These are phyloP conservation scores for Mortierella claussenii DNA, from an alignment of 192 early-diverging fungal genomes.

Conservation along the genomic window DNA sequence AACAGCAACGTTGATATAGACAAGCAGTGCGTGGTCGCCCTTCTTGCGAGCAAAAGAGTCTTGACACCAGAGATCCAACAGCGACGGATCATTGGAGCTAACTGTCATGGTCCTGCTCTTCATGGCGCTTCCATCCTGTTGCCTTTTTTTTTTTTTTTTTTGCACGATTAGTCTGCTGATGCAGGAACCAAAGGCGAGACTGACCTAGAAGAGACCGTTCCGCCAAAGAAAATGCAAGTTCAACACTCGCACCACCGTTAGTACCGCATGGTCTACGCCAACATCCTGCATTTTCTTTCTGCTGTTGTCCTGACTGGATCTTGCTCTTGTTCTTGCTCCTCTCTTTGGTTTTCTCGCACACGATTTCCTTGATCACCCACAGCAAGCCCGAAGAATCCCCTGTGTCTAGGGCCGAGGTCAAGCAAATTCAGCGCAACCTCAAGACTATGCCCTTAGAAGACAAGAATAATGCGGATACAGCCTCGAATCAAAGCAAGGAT, in stretches of 20 bases:
- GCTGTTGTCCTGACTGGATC: neutral
- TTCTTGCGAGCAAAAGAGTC: too few relatives aligned
- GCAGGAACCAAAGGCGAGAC: slow-evolving; percentile 11
- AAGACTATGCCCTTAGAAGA: slow-evolving; percentile 54
- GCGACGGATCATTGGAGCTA: too few relatives aligned
- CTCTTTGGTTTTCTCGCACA: too few relatives aligned
- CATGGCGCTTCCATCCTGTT: too few relatives aligned
- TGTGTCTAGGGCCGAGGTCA: slow-evolving; percentile 48
- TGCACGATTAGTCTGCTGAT: too few relatives aligned
- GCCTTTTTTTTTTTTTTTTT: too few relatives aligned
- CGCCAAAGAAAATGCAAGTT: slow-evolving; percentile 51
- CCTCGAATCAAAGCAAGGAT: slow-evolving; percentile 15
- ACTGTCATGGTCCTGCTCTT: too few relatives aligned
- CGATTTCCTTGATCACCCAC: neutral
- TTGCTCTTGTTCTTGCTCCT: neutral
- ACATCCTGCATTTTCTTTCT: neutral
- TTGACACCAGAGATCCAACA: too few relatives aligned
- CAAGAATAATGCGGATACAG: neutral
- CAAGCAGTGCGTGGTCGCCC: too few relatives aligned
- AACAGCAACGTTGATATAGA: too few relatives aligned
- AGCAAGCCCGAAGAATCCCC: slow-evolving; percentile 43
- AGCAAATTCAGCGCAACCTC: slow-evolving; percentile 43
- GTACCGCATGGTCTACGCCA: too few relatives aligned
- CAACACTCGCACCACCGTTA: neutral
- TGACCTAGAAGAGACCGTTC: slow-evolving; percentile 35